Evolutionary conservation across 495 filamentous ascomycete genomes (phyloP).

Genomic region (Cairneyella variabilis): DNA sequence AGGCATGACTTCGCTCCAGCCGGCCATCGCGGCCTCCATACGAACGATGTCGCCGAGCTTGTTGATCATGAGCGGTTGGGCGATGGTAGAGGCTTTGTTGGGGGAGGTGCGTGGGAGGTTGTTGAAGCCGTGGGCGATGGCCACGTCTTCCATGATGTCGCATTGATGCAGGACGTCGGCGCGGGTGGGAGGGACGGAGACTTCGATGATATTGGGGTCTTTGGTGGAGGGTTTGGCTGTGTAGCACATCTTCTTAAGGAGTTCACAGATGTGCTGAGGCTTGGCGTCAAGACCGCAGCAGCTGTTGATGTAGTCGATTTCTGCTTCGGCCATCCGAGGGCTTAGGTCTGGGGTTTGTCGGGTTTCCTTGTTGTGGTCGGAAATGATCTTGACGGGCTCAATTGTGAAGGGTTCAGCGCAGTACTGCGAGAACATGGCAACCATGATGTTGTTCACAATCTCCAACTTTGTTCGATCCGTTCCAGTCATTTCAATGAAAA

Average conservation of each 20-base stretch:
- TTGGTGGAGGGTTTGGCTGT: slow-evolving; percentile 63
- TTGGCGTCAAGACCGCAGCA: slow-evolving; percentile 79
- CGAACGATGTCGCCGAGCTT: slow-evolving; percentile 92
- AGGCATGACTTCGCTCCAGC: slow-evolving; percentile 95
- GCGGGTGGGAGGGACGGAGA: slow-evolving; percentile 80
- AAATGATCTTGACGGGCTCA: slow-evolving; percentile 88
- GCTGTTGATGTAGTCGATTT: slow-evolving; percentile 87
- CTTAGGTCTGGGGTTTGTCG: slow-evolving; percentile 75
- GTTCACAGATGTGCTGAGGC: slow-evolving; percentile 64
- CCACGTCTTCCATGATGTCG: slow-evolving; percentile 98
- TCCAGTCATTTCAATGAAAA: slow-evolving; percentile 97
- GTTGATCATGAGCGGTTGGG: slow-evolving; percentile 84
- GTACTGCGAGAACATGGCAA: slow-evolving; percentile 96
- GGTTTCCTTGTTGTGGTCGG: slow-evolving; percentile 81
- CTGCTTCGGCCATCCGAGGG: slow-evolving; percentile 71
- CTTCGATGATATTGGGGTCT: slow-evolving; percentile 64
- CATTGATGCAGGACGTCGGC: slow-evolving; percentile 95
- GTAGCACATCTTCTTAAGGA: slow-evolving; percentile 85
- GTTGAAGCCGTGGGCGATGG: slow-evolving; percentile 96
- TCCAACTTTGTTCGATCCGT: slow-evolving; percentile 95
- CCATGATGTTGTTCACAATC: slow-evolving; percentile 90
- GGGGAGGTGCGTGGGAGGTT: slow-evolving; percentile 80
- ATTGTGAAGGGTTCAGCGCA: slow-evolving; percentile 84
- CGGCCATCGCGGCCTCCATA: slow-evolving; percentile 85
- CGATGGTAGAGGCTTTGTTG: slow-evolving; percentile 77